These are phyloP conservation scores for Corylus heterophylla DNA, from an alignment of 306 rosid genomes.

Conservation along the genomic window DNA sequence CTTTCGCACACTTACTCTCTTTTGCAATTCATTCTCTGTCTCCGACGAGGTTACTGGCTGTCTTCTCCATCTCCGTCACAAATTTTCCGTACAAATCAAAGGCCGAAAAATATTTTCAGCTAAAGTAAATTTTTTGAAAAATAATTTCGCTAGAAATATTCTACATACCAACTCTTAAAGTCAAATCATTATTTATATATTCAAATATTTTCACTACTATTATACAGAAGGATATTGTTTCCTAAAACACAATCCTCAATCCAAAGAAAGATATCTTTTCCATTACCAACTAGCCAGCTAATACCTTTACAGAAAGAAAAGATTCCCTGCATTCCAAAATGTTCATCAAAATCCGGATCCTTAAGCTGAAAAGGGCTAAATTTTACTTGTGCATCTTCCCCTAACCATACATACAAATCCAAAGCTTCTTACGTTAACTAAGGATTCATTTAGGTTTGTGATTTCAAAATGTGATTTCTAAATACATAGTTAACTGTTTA, in stretches of 20 bases:
- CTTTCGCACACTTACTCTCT: too few species aligned
- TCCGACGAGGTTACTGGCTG: too few species aligned
- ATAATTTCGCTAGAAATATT: too few species aligned
- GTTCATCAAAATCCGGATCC: background rate
- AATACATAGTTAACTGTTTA: accelerated
- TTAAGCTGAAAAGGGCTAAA: background rate
- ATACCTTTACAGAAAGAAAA: too few species aligned
- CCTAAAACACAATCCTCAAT: background rate
- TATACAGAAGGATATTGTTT: background rate
- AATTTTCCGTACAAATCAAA: too few species aligned
- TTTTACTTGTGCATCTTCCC: background rate
- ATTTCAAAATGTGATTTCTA: too few species aligned
- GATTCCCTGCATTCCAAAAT: background rate
- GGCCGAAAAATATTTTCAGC: too few species aligned
- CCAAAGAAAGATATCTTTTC: background rate
- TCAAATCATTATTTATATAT: background rate
- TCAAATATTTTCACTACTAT: background rate
- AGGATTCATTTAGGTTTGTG: too few species aligned
- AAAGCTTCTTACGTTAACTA: background rate
- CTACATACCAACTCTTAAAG: background rate
- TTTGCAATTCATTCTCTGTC: too few species aligned
- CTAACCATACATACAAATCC: background rate
- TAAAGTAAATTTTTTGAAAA: too few species aligned
- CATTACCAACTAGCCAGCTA: background rate
- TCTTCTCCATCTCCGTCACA: too few species aligned